Evolutionary conservation across 139 green algal genomes (phyloP).

Genomic region (Asterochloris erici): DNA sequence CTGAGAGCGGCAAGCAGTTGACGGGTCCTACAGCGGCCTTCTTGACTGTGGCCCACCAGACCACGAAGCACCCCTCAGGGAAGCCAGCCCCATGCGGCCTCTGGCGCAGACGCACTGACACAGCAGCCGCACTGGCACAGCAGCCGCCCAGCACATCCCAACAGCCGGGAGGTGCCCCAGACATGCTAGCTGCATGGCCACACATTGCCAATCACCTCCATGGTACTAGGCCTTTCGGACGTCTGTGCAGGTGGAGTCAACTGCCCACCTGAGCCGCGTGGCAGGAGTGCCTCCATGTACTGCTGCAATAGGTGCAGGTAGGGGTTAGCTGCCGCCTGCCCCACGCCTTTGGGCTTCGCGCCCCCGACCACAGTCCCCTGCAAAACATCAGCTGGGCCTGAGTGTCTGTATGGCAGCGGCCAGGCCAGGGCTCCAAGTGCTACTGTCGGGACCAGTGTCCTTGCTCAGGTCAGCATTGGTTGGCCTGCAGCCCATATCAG

Average conservation of each 20-base stretch:
- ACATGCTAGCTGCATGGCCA: no score
- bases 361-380: neutral
- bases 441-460: neutral
- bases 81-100: neutral
- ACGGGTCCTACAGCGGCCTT: neutral
- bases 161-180: neutral
- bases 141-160: neutral
- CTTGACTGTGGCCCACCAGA: neutral
- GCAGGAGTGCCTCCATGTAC: conserved; percentile 67
- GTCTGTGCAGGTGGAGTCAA: neutral
- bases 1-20: neutral
- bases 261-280: conserved; percentile 7
- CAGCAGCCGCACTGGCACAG: neutral
- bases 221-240: neutral
- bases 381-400: no score
- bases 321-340: conserved; percentile 27
- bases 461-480: neutral
- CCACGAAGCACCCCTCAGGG: neutral
- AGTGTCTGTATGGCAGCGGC: neutral
- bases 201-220: neutral
- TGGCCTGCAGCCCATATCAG: neutral
- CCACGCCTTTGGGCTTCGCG: neutral
- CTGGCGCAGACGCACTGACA: neutral
- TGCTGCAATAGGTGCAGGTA: conserved; percentile 62
- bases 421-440: neutral